Base-by-base conservation (phyloP, 2,329 filamentous ascomycete genomes). In the Diaporthe vexans region DNA sequence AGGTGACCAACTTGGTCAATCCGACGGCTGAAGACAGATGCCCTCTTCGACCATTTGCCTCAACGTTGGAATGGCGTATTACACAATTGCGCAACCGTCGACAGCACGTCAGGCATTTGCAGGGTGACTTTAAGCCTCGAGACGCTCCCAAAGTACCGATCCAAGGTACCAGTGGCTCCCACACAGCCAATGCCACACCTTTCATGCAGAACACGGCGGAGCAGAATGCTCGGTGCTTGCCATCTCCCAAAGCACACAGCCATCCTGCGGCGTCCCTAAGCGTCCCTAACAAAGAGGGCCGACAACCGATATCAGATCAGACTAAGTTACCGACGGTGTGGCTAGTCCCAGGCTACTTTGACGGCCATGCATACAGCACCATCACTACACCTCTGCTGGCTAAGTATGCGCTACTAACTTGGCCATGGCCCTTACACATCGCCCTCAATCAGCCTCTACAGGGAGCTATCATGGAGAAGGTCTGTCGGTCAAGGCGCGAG, bases 231-330 rank as follows among this genome's bases (percentile, higher is more conserved):
- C n/a, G n/a, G 29, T 10, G 35, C 29, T 29, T 29, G 29, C 29
- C 29, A 29, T 29, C 29, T 4, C 29, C 29, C 29, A 29, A 29
- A 29, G 29, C 29, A 29, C 29, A 29, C 29, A 29, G 29, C 29
- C 29, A 29, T 29, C 29, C 29, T 29, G 29, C 29, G 35, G 35
- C 35, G 11, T 11, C 35, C 35, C 15, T 10, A 26, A n/a, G n/a
- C n/a, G n/a, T n/a, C n/a, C n/a, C n/a, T n/a, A n/a, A n/a, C n/a
- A n/a, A n/a, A n/a, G n/a, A n/a, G 43, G 37, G 69, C 72, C 59
- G 56, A 40, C 21, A 40, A 29, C 68, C 51, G 35, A 56, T 74
- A 65, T 71, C 67, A 74, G 72, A 71, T 71, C 57, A 58, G 40
- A 63, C 48, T 56, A 46, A 61, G 10, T 21, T 56, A 74, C 71